phyloP scores from a whole-genome alignment of 129 eudicot species.

The Daucus carota region DH1_v3.0 NC_030381.2:19129501-19130000 shows the following conservation, averaged over 20 bases:
- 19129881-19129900: neutral
- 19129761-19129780: neutral
- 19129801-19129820: neutral
- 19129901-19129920: neutral
- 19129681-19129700: slow-evolving; percentile 55
- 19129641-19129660: slow-evolving; percentile 59
- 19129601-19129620: slow-evolving; percentile 62
- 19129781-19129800: neutral
- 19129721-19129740: neutral
- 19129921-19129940: slow-evolving; percentile 1
- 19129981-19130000: slow-evolving; percentile 97
- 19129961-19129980: too few species aligned
- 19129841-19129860: neutral
- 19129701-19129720: neutral
- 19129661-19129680: slow-evolving; percentile 96
- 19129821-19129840: neutral
- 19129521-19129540: neutral
- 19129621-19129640: slow-evolving; percentile 87
- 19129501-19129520: neutral
- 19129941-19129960: too few species aligned
- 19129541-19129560: slow-evolving; percentile 14
- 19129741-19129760: neutral
- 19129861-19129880: neutral
- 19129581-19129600: slow-evolving; percentile 70
- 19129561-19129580: slow-evolving; percentile 47